Evolutionary conservation across 257 asterid genomes (phyloP).

Genomic region (Gentiana macrophylla): DNA sequence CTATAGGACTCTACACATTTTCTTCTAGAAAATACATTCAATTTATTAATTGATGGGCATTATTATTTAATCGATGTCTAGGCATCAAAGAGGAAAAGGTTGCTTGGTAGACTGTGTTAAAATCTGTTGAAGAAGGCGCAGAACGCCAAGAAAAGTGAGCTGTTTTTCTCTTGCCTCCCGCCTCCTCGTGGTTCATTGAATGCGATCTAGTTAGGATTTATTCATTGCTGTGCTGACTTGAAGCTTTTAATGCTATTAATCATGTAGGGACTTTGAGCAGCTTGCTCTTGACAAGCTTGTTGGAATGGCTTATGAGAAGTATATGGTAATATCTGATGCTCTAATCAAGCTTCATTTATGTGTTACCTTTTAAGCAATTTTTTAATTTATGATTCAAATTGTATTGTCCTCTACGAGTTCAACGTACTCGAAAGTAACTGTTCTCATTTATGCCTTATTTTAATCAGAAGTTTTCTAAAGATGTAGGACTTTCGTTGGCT

Average conservation of each 20-base stretch:
- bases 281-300: constrained; percentile 68
- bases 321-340: constrained; percentile 54
- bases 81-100: constrained; percentile 56
- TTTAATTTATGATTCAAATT: too few species aligned
- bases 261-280: constrained; percentile 59
- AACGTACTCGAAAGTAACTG: too few species aligned
- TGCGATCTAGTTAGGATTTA: constrained; percentile 4
- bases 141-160: constrained; percentile 59
- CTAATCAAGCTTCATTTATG: constrained; percentile 10
- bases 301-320: constrained; percentile 71
- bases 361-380: background rate
- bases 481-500: background rate
- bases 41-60: background rate
- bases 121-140: constrained; percentile 46
- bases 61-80: constrained; percentile 18
- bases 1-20: background rate
- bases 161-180: constrained; percentile 7
- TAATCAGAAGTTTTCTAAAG: background rate
- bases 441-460: too few species aligned
- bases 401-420: too few species aligned
- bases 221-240: constrained; percentile 12
- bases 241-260: constrained; percentile 17
- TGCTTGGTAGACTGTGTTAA: constrained; percentile 45
- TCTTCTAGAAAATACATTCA: background rate
- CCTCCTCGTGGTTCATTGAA: background rate